These are phyloP conservation scores for Alternaria brassicae DNA, from an alignment of 2,329 filamentous ascomycete species.

Conservation along the genomic window DNA sequence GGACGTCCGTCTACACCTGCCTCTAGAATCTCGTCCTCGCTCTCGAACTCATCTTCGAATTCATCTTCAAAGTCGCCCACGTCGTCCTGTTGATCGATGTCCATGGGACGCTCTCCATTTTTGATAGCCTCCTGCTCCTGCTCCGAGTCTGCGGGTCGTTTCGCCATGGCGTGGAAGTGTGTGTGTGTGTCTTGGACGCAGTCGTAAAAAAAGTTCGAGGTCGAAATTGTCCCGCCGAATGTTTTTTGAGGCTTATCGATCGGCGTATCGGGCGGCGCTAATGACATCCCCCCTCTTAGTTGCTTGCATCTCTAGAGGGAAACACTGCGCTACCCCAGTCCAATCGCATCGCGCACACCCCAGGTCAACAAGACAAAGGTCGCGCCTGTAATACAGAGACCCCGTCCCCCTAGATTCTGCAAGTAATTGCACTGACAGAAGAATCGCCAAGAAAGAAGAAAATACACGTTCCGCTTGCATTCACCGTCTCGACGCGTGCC, in stretches of 20 bases:
- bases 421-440: neutral
- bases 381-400: neutral
- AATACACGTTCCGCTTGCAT: neutral
- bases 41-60: constrained; percentile 91
- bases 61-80: constrained; percentile 89
- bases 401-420: neutral
- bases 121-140: constrained; percentile 63
- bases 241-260: constrained; percentile 30
- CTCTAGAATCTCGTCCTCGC: constrained; percentile 89
- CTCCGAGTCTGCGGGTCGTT: constrained; percentile 63
- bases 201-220: constrained; percentile 13
- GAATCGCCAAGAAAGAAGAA: constrained; percentile 3
- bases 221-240: constrained; percentile 17
- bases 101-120: constrained; percentile 66
- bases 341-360: constrained; percentile 24
- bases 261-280: constrained; percentile 5
- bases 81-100: constrained; percentile 53
- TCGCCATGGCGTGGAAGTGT: constrained; percentile 59
- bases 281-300: constrained; percentile 11
- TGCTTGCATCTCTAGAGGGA: constrained; percentile 1
- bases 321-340: constrained; percentile 15
- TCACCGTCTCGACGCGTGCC: constrained; percentile 35
- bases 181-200: constrained; percentile 2
- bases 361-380: constrained; percentile 21
- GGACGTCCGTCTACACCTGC: constrained; percentile 92